A percentile compares a stretch with the other conserved stretches of the same genome.
These are phyloP conservation scores for Wickerhamiella brachini DNA, from an alignment of 805 yeast genomes.

Conservation along the genomic window DNA sequence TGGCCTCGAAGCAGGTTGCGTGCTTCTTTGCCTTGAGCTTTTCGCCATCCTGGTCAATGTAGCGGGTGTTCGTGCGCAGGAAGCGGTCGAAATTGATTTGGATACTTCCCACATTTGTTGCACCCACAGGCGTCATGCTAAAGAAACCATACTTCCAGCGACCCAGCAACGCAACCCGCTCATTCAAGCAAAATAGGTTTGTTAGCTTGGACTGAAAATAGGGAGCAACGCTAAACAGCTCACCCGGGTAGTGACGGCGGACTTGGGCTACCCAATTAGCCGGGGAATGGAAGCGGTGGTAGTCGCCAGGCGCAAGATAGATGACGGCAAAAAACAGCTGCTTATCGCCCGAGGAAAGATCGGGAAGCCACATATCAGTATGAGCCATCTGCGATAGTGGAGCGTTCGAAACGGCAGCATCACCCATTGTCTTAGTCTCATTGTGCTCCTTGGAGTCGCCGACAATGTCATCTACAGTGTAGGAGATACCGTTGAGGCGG, in stretches of 20 bases:
- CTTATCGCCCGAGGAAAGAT: constrained; percentile 29
- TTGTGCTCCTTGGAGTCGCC: constrained; percentile 34
- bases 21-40: constrained; percentile 37
- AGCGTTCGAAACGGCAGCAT: constrained; percentile 33
- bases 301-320: constrained; percentile 95
- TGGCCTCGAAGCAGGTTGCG: constrained; percentile 86
- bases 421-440: constrained; percentile 42
- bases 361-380: constrained; percentile 14
- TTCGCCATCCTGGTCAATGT: constrained; percentile 8
- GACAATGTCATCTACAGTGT: constrained; percentile 52
- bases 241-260: constrained; percentile 93
- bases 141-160: constrained; percentile 96
- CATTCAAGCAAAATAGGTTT: constrained; percentile 81
- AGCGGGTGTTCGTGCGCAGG: constrained; percentile 59
- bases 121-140: constrained; percentile 98
- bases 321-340: constrained; percentile 78
- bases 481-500: constrained; percentile 57
- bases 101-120: constrained; percentile 95
- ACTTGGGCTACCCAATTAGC: constrained; percentile 88
- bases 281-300: constrained; percentile 94
- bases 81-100: constrained; percentile 83
- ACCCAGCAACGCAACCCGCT: constrained; percentile 88
- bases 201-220: constrained; percentile 80
- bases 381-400: constrained; percentile 7
- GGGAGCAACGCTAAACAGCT: constrained; percentile 90